Evolutionary conservation across 2,329 filamentous ascomycete genomes (phyloP), one percentile per base, ranked within the genome.

Genomic region (Colletotrichum tofieldiae): DNA sequence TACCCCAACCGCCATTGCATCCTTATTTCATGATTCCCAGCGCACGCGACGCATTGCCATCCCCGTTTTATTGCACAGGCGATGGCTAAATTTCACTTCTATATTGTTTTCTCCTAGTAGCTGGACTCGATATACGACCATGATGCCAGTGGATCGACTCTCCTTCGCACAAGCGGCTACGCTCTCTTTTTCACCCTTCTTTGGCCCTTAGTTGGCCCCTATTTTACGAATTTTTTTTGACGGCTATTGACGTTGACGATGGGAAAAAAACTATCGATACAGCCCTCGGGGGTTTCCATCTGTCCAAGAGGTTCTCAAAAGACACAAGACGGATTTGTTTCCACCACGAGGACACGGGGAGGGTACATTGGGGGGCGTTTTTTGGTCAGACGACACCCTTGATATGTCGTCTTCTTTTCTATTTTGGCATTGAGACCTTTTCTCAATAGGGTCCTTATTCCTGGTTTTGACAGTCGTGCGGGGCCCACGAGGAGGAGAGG

Each of bases 1-100:
- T 69, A 73, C 71, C 71, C 56, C 20, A 58, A 55, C 37, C 60
- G 47, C 55, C 41, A 62, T 70, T 73, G 72, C 72, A 73, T 73
- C 73, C 41, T 70, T 58, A 54, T 54, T 74, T 73, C 43, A 74
- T 74, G 72, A 74, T 74, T 73, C 71, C 73, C 71, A 73, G 71
- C 71, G 71, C 61, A 52, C n/a, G 70, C 66, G 70, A 69, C 70
- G 66, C 65, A 69, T 60, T 60, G 47, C 70, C 60, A 60, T 23
- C 37, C 20, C 54, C 63, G 70, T 69, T 60, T 55, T 65, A 32
- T 70, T 65, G 58, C 39, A 55, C 70, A 64, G 65, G 60, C 43
- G 59, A 29, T 45, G 65, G 65, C 59, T 12, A 39, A 60, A 49
- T 64, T 70, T 69, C 52, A 65, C 65, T 69, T 72, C 59, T 60